phyloP scores from a whole-genome alignment of 495 filamentous ascomycete genomes.

The Tuber borchii region DNA sequence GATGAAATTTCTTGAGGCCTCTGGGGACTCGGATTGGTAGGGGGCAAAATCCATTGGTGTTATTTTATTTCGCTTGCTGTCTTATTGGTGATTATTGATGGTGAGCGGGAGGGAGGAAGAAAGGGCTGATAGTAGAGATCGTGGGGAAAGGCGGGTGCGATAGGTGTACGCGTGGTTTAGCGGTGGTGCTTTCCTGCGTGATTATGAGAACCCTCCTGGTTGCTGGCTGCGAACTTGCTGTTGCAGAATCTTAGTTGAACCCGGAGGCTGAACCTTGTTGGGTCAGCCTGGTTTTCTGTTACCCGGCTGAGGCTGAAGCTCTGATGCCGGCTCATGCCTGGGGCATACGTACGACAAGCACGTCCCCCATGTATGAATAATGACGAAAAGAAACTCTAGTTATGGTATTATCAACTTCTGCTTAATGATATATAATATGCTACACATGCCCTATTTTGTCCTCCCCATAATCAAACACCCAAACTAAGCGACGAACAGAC shows the following conservation, averaged over 20 bases:
- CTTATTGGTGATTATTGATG: slow-evolving; percentile 1
- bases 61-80: neutral
- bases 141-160: neutral
- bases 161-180: slow-evolving; percentile 7
- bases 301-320: neutral
- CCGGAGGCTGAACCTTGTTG: slow-evolving; percentile 2
- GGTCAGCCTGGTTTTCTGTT: neutral
- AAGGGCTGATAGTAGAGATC: neutral
- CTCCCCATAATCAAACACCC: neutral
- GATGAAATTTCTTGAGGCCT: slow-evolving; percentile 50
- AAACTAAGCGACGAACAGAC: neutral
- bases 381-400: neutral
- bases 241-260: neutral
- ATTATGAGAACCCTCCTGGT: neutral
- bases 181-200: neutral
- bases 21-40: slow-evolving; percentile 59
- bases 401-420: slow-evolving; percentile 3
- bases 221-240: neutral
- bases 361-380: neutral
- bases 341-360: neutral
- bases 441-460: neutral
- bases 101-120: slow-evolving; percentile 6
- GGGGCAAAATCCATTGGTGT: slow-evolving; percentile 82
- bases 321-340: neutral
- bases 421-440: neutral